phyloP scores from a whole-genome alignment of 2,329 filamentous ascomycete genomes.

The Trichoderma simmonsii region DNA sequence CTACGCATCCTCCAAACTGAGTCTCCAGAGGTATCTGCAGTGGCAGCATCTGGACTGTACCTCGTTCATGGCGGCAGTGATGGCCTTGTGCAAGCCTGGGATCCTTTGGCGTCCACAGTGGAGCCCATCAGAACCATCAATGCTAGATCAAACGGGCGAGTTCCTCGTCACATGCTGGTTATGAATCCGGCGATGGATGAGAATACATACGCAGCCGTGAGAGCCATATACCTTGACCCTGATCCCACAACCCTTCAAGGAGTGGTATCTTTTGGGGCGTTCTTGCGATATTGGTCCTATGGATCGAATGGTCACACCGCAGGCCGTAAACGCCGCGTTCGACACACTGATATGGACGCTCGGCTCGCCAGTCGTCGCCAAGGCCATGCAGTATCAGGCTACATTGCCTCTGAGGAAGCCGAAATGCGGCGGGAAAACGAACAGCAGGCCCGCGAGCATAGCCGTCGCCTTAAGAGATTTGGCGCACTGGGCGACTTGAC shows the following conservation, averaged over 20 bases:
- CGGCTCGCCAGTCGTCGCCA: conserved; percentile 50
- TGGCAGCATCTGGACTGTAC: conserved; percentile 82
- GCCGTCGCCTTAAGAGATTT: conserved; percentile 73
- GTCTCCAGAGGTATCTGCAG: conserved; percentile 78
- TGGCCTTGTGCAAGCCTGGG: conserved; percentile 94
- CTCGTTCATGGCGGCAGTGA: conserved; percentile 92
- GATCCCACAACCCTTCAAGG: conserved; percentile 83
- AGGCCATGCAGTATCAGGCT: conserved; percentile 69
- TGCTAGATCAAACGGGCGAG: conserved; percentile 75
- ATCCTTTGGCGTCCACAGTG: conserved; percentile 77
- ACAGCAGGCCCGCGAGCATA: conserved; percentile 62
- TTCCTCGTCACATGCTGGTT: conserved; percentile 66
- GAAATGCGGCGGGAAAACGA: conserved; percentile 74
- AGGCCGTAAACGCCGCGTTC: conserved; percentile 73
- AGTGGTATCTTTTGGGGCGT: conserved; percentile 80
- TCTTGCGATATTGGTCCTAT: conserved; percentile 90
- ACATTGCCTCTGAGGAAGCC: conserved; percentile 80
- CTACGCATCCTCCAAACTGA: conserved; percentile 85
- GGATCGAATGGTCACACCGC: conserved; percentile 76
- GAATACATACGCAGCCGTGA: conserved; percentile 75
- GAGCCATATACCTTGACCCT: conserved; percentile 81
- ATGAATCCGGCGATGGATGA: conserved; percentile 58
- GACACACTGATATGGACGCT: conserved; percentile 59
- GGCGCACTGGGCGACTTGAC: conserved; percentile 63
- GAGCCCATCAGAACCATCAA: conserved; percentile 84